phyloP scores from a whole-genome alignment of 2,329 filamentous ascomycete species.

The Fusarium avenaceum region DNA sequence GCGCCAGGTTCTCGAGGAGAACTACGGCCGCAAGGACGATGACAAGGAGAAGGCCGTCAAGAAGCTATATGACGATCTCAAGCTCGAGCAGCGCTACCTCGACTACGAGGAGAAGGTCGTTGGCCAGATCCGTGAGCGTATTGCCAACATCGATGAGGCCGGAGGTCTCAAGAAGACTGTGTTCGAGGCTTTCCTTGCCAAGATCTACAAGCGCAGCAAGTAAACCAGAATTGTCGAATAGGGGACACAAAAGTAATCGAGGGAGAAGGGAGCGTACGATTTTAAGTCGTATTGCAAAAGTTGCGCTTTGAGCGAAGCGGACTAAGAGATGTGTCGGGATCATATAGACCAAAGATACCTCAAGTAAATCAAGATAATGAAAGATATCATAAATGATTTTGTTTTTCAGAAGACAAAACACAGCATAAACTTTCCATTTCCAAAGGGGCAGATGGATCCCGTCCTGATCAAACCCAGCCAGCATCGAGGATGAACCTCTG shows the following conservation, averaged over 20 bases:
- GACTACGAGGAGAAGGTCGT: slow-evolving; percentile 92
- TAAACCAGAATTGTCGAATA: slow-evolving; percentile 59
- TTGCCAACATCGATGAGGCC: slow-evolving; percentile 84
- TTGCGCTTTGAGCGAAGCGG: slow-evolving; percentile 16
- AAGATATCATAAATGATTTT: not conserved
- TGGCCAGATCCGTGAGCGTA: slow-evolving; percentile 80
- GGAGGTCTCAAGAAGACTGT: slow-evolving; percentile 90
- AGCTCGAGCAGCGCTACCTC: slow-evolving; percentile 85
- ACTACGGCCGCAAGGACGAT: slow-evolving; percentile 94
- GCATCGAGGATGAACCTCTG: not conserved
- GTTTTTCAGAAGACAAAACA: not conserved
- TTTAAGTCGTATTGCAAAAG: slow-evolving; percentile 14
- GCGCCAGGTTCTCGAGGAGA: slow-evolving; percentile 86
- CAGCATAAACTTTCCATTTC: not conserved
- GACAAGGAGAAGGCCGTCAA: slow-evolving; percentile 88
- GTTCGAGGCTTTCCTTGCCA: slow-evolving; percentile 89
- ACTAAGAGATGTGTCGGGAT: slow-evolving; percentile 23
- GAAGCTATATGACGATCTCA: slow-evolving; percentile 86
- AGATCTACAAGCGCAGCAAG: slow-evolving; percentile 99
- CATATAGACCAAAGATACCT: slow-evolving; percentile 37
- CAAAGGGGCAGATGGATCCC: slow-evolving; percentile 8
- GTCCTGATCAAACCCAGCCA: slow-evolving; percentile 10
- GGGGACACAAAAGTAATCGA: slow-evolving; percentile 14
- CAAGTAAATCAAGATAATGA: slow-evolving; percentile 18
- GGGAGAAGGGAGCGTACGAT: slow-evolving; percentile 6